These are phyloP conservation scores for Graphium sp. DNA, from an alignment of 2,329 filamentous ascomycete species.

Conservation along the genomic window DNA sequence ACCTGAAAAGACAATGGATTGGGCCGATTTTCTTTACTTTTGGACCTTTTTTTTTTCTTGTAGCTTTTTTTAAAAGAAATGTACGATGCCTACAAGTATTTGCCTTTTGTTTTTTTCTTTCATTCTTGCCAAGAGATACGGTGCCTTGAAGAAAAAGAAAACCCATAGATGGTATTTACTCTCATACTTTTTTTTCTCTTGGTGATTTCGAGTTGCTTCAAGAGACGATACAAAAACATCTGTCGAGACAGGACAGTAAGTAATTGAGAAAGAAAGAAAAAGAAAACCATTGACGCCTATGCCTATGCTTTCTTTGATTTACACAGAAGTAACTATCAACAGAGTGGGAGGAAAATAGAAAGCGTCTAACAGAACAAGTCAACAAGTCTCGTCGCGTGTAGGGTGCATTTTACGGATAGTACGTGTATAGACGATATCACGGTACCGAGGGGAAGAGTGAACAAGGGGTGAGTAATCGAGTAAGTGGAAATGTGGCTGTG, in stretches of 20 bases:
- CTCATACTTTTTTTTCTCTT: conserved; percentile 9
- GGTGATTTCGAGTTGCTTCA: conserved; percentile 2
- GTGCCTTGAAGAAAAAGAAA: conserved; percentile 1
- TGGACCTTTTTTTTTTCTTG: conserved; percentile 1
- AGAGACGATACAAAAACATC: neutral
- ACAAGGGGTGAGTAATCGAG: too few species aligned
- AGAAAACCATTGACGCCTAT: neutral
- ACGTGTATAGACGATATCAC: too few species aligned
- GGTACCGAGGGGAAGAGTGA: too few species aligned
- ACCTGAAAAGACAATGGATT: conserved; percentile 3
- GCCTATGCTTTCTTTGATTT: neutral
- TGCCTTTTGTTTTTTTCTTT: conserved; percentile 1
- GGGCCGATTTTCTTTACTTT: conserved; percentile 4
- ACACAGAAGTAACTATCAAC: too few species aligned
- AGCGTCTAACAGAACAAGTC: too few species aligned
- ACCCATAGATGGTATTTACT: conserved; percentile 8
- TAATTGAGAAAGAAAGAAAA: neutral
- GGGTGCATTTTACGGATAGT: too few species aligned
- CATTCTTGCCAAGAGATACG: neutral
- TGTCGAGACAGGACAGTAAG: neutral
- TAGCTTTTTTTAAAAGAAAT: neutral
- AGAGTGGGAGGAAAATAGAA: too few species aligned
- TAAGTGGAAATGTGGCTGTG: too few species aligned
- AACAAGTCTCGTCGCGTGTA: too few species aligned
- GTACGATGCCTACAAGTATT: neutral